A percentile compares a stretch with the other conserved stretches of the same genome.
Evolutionary conservation across 208 protist species (phyloP).

Genomic region (Acanthamoeba royreba): DNA sequence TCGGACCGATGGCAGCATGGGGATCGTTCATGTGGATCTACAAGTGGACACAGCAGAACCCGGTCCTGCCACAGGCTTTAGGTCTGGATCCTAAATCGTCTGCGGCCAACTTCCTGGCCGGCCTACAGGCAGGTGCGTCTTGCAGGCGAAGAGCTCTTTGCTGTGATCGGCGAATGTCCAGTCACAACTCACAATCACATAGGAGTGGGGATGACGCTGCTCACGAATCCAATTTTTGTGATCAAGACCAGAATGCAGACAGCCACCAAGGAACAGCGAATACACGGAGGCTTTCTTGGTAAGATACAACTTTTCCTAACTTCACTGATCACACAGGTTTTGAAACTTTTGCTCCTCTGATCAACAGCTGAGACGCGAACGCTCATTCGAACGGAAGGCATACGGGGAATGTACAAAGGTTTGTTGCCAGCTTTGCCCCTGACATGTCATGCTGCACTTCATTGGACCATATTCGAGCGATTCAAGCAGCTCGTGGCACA

Average conservation of each 20-base stretch:
- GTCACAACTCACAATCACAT: background rate
- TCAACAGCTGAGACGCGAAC: background rate
- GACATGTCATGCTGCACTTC: background rate
- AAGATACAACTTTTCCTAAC: background rate
- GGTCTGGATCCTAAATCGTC: background rate
- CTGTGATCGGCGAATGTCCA: background rate
- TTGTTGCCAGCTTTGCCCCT: background rate
- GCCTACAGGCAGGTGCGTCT: background rate
- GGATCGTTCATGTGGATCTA: background rate
- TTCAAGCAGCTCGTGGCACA: background rate
- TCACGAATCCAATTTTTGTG: constrained; percentile 1
- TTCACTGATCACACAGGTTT: no score
- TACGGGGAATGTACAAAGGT: background rate
- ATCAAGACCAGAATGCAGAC: background rate
- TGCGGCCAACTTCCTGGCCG: background rate
- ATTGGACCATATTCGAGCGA: background rate
- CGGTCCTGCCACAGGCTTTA: background rate
- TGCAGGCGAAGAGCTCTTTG: no score
- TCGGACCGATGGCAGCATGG: background rate
- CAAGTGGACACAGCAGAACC: constrained; percentile 11
- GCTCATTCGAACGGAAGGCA: background rate
- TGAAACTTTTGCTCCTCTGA: no score
- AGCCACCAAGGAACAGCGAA: background rate
- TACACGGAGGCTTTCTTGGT: background rate
- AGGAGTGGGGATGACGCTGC: background rate